Evolutionary conservation across 441 rosid genomes (phyloP).

Genomic region (Jatropha podagrica): DNA sequence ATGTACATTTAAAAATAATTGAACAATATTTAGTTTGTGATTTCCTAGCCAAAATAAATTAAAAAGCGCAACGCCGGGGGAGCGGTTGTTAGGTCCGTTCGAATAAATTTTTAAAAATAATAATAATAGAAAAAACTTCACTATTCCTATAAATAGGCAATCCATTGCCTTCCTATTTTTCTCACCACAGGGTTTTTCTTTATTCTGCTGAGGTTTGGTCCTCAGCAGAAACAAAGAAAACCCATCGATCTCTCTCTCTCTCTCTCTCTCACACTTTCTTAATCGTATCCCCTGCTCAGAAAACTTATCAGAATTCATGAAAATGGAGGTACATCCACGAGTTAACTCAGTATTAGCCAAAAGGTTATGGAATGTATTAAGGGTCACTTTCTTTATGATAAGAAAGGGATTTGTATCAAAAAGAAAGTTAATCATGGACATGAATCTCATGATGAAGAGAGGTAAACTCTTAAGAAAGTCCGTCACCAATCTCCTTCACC

Average conservation of each 20-base stretch:
- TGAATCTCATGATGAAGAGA: slow-evolving; percentile 57
- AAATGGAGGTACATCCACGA: slow-evolving; percentile 35
- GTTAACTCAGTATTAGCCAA: slow-evolving; percentile 36
- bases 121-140: neutral
- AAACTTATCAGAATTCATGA: neutral
- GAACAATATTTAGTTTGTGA: neutral
- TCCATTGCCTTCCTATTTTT: slow-evolving; percentile 10
- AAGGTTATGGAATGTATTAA: slow-evolving; percentile 50
- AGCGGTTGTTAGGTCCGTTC: slow-evolving; percentile 15
- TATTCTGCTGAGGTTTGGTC: slow-evolving; percentile 48
- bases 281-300: no score
- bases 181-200: slow-evolving; percentile 34
- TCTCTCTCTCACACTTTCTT: neutral
- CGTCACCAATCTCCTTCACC: slow-evolving; percentile 40
- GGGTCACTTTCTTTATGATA: slow-evolving; percentile 48
- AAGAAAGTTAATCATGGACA: slow-evolving; percentile 58
- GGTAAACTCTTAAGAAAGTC: slow-evolving; percentile 47
- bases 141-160: slow-evolving; percentile 30
- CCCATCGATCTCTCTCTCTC: neutral
- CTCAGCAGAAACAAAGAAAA: slow-evolving; percentile 48
- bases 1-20: neutral
- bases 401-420: slow-evolving; percentile 47
- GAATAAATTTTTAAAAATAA: neutral
- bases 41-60: neutral
- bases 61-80: slow-evolving; percentile 7